These are phyloP conservation scores for Geosmithia morbida DNA, from an alignment of 2,329 filamentous ascomycete species.

Conservation along the genomic window DNA sequence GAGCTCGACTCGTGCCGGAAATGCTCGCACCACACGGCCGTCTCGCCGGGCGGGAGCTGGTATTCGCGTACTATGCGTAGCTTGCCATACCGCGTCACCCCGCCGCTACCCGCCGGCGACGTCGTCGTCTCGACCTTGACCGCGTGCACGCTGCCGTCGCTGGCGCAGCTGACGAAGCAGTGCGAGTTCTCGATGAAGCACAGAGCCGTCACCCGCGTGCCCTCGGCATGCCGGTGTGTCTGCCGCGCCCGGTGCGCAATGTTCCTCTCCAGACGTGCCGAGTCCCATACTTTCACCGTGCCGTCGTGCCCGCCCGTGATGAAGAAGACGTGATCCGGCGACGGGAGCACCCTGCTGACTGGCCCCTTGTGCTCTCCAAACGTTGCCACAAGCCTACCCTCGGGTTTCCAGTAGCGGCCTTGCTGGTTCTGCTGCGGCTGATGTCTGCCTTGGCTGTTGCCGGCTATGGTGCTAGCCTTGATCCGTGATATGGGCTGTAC, in stretches of 20 bases:
- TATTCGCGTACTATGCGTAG: conserved; percentile 66
- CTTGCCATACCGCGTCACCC: conserved; percentile 61
- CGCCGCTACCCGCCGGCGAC: conserved; percentile 11
- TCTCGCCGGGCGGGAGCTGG: conserved; percentile 58
- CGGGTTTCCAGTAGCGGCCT: conserved; percentile 56
- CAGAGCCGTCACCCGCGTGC: conserved; percentile 61
- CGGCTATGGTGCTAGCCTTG: conserved; percentile 36
- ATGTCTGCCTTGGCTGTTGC: conserved; percentile 4
- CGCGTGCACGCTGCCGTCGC: conserved; percentile 79
- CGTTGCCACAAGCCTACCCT: conserved; percentile 70
- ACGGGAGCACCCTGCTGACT: conserved; percentile 67
- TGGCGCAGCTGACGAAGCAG: conserved; percentile 81
- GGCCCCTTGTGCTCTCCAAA: conserved; percentile 78
- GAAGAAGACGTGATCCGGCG: conserved; percentile 90
- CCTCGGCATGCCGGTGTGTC: conserved; percentile 62
- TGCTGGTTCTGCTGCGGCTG: conserved; percentile 6
- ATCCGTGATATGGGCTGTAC: conserved; percentile 53
- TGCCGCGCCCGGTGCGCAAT: conserved; percentile 77
- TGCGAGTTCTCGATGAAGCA: conserved; percentile 92
- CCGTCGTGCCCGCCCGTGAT: conserved; percentile 88
- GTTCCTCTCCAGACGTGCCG: conserved; percentile 77
- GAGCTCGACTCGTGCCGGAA: conserved; percentile 72
- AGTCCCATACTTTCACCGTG: conserved; percentile 86
- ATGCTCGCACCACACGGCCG: conserved; percentile 83
- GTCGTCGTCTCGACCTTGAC: conserved; percentile 56